Conservation (phyloP, 768 basidiomycete genomes). For the Tulasnella sp. region DNA sequence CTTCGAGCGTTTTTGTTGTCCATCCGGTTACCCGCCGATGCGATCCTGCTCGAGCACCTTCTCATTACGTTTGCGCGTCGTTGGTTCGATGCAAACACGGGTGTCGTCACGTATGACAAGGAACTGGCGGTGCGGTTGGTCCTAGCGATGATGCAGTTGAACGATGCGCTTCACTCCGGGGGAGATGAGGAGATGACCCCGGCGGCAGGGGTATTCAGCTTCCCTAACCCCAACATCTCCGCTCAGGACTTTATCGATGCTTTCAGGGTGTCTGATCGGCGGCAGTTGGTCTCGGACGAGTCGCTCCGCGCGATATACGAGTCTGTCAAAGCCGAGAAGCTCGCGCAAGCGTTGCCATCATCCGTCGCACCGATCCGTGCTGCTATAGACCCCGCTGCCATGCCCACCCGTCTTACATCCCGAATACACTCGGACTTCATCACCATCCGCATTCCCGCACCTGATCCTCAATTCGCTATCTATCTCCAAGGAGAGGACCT, state of each 20-base stretch:
- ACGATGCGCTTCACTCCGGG: constrained; percentile 61
- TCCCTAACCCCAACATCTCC: constrained; percentile 40
- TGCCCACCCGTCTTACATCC: constrained; percentile 73
- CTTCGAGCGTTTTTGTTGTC: constrained; percentile 81
- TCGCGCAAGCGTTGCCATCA: constrained; percentile 54
- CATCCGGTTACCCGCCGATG: constrained; percentile 46
- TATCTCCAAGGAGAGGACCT: constrained; percentile 81
- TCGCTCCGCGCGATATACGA: constrained; percentile 64
- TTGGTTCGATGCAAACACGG: constrained; percentile 84
- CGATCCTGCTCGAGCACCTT: constrained; percentile 46
- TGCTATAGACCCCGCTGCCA: constrained; percentile 36
- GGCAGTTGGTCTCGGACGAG: constrained; percentile 58
- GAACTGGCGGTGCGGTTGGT: constrained; percentile 67
- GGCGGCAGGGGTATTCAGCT: constrained; percentile 12
- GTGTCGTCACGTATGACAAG: constrained; percentile 61
- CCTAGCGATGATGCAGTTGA: constrained; percentile 73
- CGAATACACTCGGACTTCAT: constrained; percentile 81
- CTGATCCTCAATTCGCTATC: constrained; percentile 72
- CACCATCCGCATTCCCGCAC: constrained; percentile 69
- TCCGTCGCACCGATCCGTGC: constrained; percentile 31
- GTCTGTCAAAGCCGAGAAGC: constrained; percentile 50
- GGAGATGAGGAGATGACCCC: constrained; percentile 13
- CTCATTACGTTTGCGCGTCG: constrained; percentile 74
- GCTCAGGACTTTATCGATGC: constrained; percentile 71
- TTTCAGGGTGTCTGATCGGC: constrained; percentile 66